These are phyloP conservation scores for Dianthus caryophyllus DNA, from an alignment of 148 eudicot species.

Conservation along the genomic window DNA sequence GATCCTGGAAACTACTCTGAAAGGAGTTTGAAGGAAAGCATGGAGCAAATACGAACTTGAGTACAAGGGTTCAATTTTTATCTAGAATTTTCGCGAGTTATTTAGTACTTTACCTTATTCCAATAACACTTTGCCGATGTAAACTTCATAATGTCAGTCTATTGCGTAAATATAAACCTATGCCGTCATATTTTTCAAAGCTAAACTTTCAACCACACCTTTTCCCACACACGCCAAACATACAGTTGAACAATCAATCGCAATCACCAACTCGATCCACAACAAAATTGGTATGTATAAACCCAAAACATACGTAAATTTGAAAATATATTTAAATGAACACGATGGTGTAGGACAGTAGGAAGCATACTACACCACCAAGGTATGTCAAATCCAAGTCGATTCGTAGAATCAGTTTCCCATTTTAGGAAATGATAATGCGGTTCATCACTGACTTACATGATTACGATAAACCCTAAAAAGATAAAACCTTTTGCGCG, in stretches of 20 bases:
- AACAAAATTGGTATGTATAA: background rate
- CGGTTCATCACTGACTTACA: too few relatives aligned
- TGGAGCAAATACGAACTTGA: background rate
- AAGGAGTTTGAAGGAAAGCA: background rate
- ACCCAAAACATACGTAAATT: too few relatives aligned
- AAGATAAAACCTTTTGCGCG: background rate
- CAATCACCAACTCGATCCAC: background rate
- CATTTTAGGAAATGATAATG: background rate
- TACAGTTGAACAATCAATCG: too few relatives aligned
- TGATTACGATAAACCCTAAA: background rate
- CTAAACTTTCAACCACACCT: background rate
- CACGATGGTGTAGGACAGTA: background rate
- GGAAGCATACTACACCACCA: background rate
- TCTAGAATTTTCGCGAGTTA: too few relatives aligned
- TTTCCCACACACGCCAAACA: background rate
- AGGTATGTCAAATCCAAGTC: background rate
- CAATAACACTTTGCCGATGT: too few relatives aligned
- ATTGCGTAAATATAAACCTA: background rate
- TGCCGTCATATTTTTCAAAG: background rate
- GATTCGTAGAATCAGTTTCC: background rate
- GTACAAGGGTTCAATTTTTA: too few relatives aligned
- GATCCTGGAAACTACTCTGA: background rate
- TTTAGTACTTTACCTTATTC: too few relatives aligned
- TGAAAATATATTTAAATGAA: too few relatives aligned
- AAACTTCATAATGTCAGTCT: background rate